Base-by-base conservation (phyloP, 176 grass and related monocot genomes). In the Cenchrus purpureus region DNA sequence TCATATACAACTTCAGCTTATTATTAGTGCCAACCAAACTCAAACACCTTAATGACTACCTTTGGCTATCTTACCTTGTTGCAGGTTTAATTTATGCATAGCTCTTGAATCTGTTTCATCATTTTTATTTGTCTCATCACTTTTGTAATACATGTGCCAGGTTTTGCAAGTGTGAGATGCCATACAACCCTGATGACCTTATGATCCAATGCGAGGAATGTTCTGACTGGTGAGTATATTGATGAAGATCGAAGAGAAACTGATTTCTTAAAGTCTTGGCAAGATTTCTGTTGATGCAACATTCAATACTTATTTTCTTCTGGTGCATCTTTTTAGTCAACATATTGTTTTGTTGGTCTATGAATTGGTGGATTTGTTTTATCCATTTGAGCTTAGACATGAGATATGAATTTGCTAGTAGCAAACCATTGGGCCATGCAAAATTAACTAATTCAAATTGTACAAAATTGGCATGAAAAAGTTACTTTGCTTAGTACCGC, bases 111-210 rank as follows among this genome's bases (percentile, higher is more conserved):
- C 10, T 25, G n/a, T 52, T 82, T 77, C 37, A 31, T 65, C 1
- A 57, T 60, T 81, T 79, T 70, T 74, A 9, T 91, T 79, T 80
- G 15, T 83, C 85, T 83, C 37, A 55, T 81, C 32, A 77, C 78
- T 80, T 54, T 80, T n/a, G 11, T 77, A 52, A 76, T 80, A 53
- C 57, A 69, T 42, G 0, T 82, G 45, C 45, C 95, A 98, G 96
- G 88, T 98, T 98, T 94, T 98, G 93, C 91, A 98, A 98, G 83
- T 98, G 96, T 85, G 96, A 98, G 79, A 98, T 98, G 96, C 96
- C 96, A 1, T 95, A 98, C 81, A 98, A 98, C 87, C 96, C 96
- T 34, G 96, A 98, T 87, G 96, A 98, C 63, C 93, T 98, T 68
- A 98, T 95, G 96, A 98, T 98, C 54, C 96, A 98, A 49, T 98